A percentile compares a stretch with the other conserved stretches of the same genome.
phyloP scores from a whole-genome alignment of 208 protist genomes.

The Leishmania major region DNA sequence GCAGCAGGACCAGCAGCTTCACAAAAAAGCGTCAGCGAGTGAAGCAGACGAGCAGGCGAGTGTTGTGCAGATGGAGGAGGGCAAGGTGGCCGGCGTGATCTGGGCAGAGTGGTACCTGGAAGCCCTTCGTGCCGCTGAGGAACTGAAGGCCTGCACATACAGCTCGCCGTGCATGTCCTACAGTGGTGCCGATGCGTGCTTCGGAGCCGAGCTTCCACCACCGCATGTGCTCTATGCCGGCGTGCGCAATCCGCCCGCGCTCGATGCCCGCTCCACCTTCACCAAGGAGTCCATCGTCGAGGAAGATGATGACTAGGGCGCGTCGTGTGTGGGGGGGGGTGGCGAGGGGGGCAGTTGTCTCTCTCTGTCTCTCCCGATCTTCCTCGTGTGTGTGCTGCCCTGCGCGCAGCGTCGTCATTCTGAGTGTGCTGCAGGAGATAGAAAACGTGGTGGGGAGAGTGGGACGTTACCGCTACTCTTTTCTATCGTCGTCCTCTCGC shows the following conservation, averaged over 20 bases:
- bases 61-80: constrained; percentile 10
- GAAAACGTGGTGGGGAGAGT: background rate
- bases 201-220: constrained; percentile 33
- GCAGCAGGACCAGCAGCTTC: constrained; percentile 29
- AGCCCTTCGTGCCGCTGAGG: constrained; percentile 27
- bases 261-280: constrained; percentile 82
- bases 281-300: constrained; percentile 89
- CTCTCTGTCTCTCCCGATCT: background rate
- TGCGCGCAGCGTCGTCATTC: background rate
- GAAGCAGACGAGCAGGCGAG: background rate
- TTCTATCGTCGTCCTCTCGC: background rate
- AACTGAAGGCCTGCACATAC: constrained; percentile 2
- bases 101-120: constrained; percentile 68
- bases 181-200: background rate
- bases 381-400: background rate
- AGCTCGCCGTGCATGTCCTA: background rate
- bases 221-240: constrained; percentile 72
- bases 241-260: constrained; percentile 74
- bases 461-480: too few relatives aligned
- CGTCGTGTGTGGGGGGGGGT: background rate
- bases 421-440: background rate
- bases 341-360: background rate
- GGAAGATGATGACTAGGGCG: constrained; percentile 79
- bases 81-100: constrained; percentile 14
- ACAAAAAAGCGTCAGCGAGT: background rate